Evolutionary conservation across 345 rosid genomes (phyloP), one percentile per base, ranked within the genome.

Genomic region (Acer campestre): DNA sequence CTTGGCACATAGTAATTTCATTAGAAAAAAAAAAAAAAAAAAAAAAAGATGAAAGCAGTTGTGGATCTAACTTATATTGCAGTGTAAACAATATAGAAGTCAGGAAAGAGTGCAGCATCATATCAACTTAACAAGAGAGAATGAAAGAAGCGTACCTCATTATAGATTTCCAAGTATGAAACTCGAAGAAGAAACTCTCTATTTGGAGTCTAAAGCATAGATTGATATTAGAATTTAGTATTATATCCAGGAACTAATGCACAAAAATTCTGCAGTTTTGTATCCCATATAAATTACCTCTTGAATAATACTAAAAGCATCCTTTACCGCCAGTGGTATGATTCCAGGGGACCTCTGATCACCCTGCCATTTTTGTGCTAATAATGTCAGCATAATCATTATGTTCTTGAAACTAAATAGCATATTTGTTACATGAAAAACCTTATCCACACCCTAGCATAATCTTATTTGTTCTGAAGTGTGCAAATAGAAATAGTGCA

Each of bases 261-360:
- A 71, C 18, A 75, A 71, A 70, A 65, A 68, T 68, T 8, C 16
- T 23, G 14, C 13, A 66, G 42, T 64, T 20, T 49, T 65, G 59
- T 20, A 79, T 80, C 85, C 67, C 31, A 76, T 53, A 31, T 56
- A 74, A 46, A 62, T 23, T 88, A 96, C 99, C 98, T 96, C 99
- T 86, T 96, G 98, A 83, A 96, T 96, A 77, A 96, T 92, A 78
- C 94, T 88, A 89, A 96, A 96, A 80, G 91, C 98, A 84, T 96
- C 99, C 84, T 96, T 96, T 81, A 96, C 98, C 23, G 99, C 98
- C 75, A 96, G 76, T 4, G 99, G 97, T 82, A 94, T 96, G 61
- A 92, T 94, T 77, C 99, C 99, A 68, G 99, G 99, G 73, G 99
- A 96, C 88, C 99, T 96, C 82, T 96, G 99, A 89, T 94, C 98